A percentile compares a stretch with the other conserved stretches of the same genome.
These are phyloP conservation scores for Carpinus fangiana DNA, from an alignment of 306 rosid genomes.

Conservation along the genomic window DNA sequence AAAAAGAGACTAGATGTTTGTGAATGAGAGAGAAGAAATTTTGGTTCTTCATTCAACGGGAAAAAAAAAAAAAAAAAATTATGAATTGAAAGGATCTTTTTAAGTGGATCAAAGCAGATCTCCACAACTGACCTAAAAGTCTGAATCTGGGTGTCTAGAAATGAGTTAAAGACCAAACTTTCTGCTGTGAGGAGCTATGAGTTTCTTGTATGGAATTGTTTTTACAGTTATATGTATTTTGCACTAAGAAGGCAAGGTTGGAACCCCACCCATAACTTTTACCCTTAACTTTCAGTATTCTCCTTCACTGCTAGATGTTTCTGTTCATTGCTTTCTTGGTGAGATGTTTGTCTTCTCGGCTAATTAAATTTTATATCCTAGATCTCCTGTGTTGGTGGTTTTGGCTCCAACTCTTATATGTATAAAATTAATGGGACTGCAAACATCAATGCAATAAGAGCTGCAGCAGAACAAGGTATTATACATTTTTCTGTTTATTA, in stretches of 20 bases:
- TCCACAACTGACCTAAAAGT: background rate
- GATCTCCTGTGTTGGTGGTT: slow-evolving; percentile 97
- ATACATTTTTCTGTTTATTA: background rate
- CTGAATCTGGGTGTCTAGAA: background rate
- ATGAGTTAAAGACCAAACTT: background rate
- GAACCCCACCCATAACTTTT: too few relatives aligned
- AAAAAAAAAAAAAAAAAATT: too few relatives aligned
- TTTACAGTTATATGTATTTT: background rate
- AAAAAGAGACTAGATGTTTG: background rate
- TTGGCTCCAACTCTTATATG: slow-evolving; percentile 94
- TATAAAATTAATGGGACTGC: slow-evolving; percentile 97
- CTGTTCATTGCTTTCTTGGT: background rate
- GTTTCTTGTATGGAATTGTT: background rate
- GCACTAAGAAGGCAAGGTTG: background rate
- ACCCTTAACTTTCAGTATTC: background rate
- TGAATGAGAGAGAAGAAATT: background rate
- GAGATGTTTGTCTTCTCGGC: slow-evolving; percentile 24
- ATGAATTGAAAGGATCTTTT: background rate
- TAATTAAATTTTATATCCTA: slow-evolving; percentile 46
- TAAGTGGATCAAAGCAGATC: background rate
- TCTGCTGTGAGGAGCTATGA: background rate
- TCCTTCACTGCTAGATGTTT: background rate
- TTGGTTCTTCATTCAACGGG: background rate
- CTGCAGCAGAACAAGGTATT: slow-evolving; percentile 88
- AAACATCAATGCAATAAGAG: slow-evolving; percentile 90